phyloP scores from a whole-genome alignment of 164 flowering plant species.

The Paratinospora sagittata region DNA sequence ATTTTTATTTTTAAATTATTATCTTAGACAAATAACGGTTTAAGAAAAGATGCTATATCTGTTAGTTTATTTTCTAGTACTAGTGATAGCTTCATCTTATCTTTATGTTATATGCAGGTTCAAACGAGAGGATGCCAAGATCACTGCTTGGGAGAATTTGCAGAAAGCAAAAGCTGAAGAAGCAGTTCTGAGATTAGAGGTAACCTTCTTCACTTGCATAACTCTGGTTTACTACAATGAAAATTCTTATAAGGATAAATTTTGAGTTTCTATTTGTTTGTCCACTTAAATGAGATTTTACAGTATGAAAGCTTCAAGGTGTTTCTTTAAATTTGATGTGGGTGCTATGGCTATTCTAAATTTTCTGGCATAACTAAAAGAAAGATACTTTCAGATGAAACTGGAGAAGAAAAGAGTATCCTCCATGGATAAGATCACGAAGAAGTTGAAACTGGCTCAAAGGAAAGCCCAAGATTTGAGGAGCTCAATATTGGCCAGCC shows the following conservation, averaged over 20 bases:
- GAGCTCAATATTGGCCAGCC: constrained; percentile 42
- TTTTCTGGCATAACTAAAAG: not conserved
- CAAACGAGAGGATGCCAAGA: constrained; percentile 87
- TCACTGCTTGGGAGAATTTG: constrained; percentile 94
- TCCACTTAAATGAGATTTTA: not conserved
- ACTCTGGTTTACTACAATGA: too few relatives aligned
- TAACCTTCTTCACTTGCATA: constrained; percentile 12
- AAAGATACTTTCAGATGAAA: constrained; percentile 59
- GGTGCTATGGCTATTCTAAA: not conserved
- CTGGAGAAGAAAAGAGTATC: constrained; percentile 89
- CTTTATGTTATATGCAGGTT: constrained; percentile 33
- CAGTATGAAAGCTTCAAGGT: not conserved
- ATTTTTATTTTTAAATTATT: too few relatives aligned
- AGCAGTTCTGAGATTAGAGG: constrained; percentile 90
- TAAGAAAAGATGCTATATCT: too few relatives aligned
- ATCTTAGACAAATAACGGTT: too few relatives aligned
- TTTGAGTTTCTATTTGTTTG: constrained; percentile 1
- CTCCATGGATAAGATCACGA: constrained; percentile 92
- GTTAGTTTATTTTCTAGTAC: not conserved
- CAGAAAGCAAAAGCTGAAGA: constrained; percentile 99
- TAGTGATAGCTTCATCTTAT: not conserved
- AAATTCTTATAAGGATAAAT: not conserved
- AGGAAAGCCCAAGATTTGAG: constrained; percentile 93
- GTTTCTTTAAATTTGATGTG: not conserved
- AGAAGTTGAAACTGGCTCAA: constrained; percentile 78